Evolutionary conservation across 306 rosid genomes (phyloP), one percentile per base, ranked within the genome.

Genomic region (Pterocarpus santalinus): DNA sequence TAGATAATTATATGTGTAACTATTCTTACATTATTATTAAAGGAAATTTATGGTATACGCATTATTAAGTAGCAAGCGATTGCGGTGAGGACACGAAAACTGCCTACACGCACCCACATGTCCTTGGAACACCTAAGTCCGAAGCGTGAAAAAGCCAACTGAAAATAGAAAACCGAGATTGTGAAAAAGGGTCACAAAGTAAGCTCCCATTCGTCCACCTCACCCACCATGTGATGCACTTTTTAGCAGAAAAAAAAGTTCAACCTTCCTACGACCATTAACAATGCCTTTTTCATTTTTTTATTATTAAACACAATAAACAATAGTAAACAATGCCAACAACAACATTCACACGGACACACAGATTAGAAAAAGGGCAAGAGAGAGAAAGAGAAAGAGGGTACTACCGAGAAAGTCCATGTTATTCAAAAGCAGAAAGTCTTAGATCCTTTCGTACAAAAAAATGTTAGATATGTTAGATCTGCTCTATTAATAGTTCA

Each of bases 221-320:
- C 83, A 79, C 63, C 83, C 77, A 69, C 14, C 83, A 69, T 70
- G 83, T 79, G 83, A 79, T 63, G 77, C 76, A 79, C 83, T 79
- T 70, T 79, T 70, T 46, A n/a, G 71, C 62, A 44, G 55, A 2
- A 43, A 43, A 43, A 43, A 69, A 79, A 47, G 70, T 69, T 60
- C 77, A 70, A 60, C 77, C 76, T 79, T n/a, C 0, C 71, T 47
- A 41, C 32, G 64, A 79, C 76, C 63, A 70, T 65, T 56, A 60
- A 15, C 22, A 33, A 7, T 17, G 47, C 8, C 8, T 11, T 43
- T 67, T 38, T 33, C 13, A 5, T 38, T 76, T 64, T 32, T 33
- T 11, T 16, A 53, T 36, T 52, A 44, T 78, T 68, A 56, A 68
- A 55, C 57, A 28, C 22, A 78, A 78, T 78, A 69, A 69, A 41